Evolutionary conservation across 176 grass and related monocot species (phyloP).

Genomic region (Tillandsia fasciculata): DNA sequence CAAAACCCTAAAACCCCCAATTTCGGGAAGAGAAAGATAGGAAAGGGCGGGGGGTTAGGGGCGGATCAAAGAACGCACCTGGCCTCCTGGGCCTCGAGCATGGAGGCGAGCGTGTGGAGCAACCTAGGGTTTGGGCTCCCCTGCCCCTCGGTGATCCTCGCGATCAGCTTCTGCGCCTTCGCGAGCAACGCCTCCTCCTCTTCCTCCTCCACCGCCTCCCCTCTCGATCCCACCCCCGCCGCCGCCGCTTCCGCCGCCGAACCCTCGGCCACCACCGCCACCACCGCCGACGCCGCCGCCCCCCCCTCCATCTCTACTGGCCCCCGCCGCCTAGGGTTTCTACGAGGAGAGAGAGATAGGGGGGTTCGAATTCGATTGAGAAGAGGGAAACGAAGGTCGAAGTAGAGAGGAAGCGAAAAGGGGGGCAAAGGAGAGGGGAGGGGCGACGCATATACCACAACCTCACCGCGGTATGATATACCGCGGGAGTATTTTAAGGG

Average conservation of each 20-base stretch:
- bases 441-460: neutral
- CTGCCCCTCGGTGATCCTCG: constrained; percentile 46
- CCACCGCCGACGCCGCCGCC: neutral
- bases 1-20: constrained; percentile 1
- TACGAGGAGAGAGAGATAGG: too few species aligned
- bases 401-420: neutral
- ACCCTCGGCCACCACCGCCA: constrained; percentile 11
- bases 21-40: neutral
- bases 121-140: constrained; percentile 63
- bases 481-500: neutral
- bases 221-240: neutral
- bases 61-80: constrained; percentile 22
- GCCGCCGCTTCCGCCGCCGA: neutral
- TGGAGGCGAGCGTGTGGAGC: constrained; percentile 77
- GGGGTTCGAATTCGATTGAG: neutral
- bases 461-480: neutral
- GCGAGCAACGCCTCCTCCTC: constrained; percentile 42
- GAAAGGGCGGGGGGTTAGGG: neutral
- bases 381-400: neutral
- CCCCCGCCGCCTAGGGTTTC: neutral
- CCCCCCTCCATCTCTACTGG: neutral
- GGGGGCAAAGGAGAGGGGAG: neutral
- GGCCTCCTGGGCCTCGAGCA: constrained; percentile 67
- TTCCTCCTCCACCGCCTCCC: constrained; percentile 1
- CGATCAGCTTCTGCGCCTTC: constrained; percentile 45